Percentiles rank a stretch among this genome's conserved stretches.
Evolutionary conservation across 2,329 filamentous ascomycete genomes (phyloP).

Genomic region (Scytalidium lignicola): DNA sequence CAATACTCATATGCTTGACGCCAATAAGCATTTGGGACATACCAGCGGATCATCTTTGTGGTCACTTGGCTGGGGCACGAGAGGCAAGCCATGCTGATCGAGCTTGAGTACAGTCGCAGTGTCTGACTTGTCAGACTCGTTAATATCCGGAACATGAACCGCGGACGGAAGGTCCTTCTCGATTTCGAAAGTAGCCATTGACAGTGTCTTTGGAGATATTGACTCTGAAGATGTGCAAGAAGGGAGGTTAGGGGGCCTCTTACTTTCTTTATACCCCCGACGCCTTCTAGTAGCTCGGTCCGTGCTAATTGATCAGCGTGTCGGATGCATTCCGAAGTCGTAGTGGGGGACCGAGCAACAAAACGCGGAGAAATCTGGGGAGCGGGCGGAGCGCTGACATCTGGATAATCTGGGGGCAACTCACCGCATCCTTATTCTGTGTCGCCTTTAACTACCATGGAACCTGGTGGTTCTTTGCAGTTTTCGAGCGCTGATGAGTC

Average conservation of each 20-base stretch:
- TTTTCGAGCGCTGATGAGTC: neutral
- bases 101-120: neutral
- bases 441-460: neutral
- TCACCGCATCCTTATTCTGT: neutral
- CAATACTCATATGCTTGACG: neutral
- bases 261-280: neutral
- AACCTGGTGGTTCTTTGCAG: neutral
- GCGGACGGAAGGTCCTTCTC: neutral
- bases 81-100: conserved; percentile 1
- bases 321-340: neutral
- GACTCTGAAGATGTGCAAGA: neutral
- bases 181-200: neutral
- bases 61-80: neutral
- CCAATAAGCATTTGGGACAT: neutral
- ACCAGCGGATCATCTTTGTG: conserved; percentile 1
- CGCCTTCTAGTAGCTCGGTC: neutral
- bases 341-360: neutral
- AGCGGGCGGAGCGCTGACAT: neutral
- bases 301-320: no score
- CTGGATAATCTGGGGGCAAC: neutral
- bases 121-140: neutral
- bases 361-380: neutral
- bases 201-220: neutral
- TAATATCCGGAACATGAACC: neutral
- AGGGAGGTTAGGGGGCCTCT: neutral